phyloP scores from a whole-genome alignment of 2,329 filamentous ascomycete species.

The Ceratocystis eucalypticola region DNA sequence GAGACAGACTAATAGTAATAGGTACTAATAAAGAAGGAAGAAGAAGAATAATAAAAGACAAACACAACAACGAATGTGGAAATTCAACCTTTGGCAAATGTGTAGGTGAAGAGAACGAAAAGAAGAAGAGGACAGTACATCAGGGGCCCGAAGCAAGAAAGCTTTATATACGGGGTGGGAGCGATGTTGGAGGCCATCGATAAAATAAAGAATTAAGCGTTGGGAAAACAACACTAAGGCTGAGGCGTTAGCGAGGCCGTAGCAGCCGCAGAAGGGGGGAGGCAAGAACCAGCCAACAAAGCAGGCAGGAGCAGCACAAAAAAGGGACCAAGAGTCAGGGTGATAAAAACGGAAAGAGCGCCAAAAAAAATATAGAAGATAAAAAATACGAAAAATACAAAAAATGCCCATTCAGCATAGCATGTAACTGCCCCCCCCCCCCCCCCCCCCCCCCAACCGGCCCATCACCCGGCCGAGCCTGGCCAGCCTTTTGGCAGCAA shows the following conservation, averaged over 20 bases:
- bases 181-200: not conserved
- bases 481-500: not conserved
- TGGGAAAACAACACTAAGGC: not conserved
- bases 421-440: too few species aligned
- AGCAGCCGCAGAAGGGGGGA: not conserved
- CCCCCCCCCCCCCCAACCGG: not conserved
- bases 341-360: not conserved
- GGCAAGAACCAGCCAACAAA: not conserved
- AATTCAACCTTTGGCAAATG: slow-evolving; percentile 6
- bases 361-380: not conserved
- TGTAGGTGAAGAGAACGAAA: not conserved
- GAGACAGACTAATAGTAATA: slow-evolving; percentile 5
- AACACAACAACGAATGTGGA: slow-evolving; percentile 10
- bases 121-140: not conserved
- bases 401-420: not conserved
- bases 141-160: not conserved
- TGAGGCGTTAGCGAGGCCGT: slow-evolving; percentile 6
- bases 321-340: not conserved
- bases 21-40: slow-evolving; percentile 9
- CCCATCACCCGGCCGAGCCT: too few species aligned
- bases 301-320: not conserved
- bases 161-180: slow-evolving; percentile 5
- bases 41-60: not conserved
- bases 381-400: not conserved
- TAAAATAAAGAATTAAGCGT: not conserved